phyloP scores from a whole-genome alignment of 306 rosid species.

The Comarum palustre region DNA sequence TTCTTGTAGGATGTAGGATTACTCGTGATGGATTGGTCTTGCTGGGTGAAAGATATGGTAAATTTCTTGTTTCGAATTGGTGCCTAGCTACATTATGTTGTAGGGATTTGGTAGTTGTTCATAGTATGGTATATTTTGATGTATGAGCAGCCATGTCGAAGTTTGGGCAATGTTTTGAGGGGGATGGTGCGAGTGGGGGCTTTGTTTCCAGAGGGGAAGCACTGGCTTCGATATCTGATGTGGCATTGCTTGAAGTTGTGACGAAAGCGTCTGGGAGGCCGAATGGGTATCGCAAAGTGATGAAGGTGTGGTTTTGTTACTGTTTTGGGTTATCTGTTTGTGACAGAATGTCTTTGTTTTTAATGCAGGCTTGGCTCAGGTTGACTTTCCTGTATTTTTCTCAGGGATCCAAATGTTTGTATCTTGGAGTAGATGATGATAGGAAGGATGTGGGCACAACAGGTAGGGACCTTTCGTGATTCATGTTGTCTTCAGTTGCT shows the following conservation, averaged over 20 bases:
- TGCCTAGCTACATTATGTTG: background rate
- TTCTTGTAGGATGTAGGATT: slow-evolving; percentile 67
- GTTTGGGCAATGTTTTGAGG: slow-evolving; percentile 48
- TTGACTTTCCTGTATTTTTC: slow-evolving; percentile 29
- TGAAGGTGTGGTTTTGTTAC: slow-evolving; percentile 53
- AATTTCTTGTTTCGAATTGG: background rate
- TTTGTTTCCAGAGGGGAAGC: slow-evolving; percentile 95
- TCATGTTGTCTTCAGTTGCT: background rate
- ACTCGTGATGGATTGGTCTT: slow-evolving; percentile 75
- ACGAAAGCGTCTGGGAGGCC: slow-evolving; percentile 81
- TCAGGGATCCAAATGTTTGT: slow-evolving; percentile 85
- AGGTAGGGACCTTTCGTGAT: slow-evolving; percentile 32
- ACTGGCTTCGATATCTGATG: slow-evolving; percentile 85
- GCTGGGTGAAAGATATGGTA: slow-evolving; percentile 89
- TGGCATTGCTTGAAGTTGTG: slow-evolving; percentile 75
- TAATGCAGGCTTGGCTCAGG: slow-evolving; percentile 29
- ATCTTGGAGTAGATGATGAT: slow-evolving; percentile 74
- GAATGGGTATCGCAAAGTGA: slow-evolving; percentile 80
- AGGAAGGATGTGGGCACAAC: slow-evolving; percentile 88
- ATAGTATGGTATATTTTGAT: slow-evolving; percentile 27
- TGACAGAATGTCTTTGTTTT: background rate
- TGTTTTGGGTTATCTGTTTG: background rate
- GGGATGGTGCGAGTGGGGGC: slow-evolving; percentile 40
- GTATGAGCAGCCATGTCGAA: slow-evolving; percentile 74
- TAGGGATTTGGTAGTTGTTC: slow-evolving; percentile 27